A percentile compares a stretch with the other conserved stretches of the same genome.
phyloP scores from a whole-genome alignment of 768 basidiomycete genomes.

The Crepidotus variabilis region DNA sequence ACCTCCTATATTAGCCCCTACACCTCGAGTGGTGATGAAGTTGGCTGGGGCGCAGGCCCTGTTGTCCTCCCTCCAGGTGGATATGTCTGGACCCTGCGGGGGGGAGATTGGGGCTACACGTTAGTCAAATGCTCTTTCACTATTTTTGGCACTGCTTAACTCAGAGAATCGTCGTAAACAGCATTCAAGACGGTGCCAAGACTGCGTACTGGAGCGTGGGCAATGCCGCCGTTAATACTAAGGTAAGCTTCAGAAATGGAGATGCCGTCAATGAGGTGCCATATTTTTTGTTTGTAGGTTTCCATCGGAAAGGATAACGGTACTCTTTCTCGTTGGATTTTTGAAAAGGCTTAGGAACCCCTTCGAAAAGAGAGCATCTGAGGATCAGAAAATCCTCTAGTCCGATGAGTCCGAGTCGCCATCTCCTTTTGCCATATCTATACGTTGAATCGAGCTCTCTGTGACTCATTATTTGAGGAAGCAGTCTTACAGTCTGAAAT shows the following conservation, averaged over 20 bases:
- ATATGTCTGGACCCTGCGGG: constrained; percentile 10
- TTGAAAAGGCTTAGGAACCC: no score
- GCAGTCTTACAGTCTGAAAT: no score
- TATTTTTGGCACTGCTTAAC: background rate
- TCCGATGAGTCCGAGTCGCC: no score
- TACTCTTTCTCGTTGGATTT: background rate
- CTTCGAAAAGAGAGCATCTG: no score
- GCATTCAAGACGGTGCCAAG: constrained; percentile 13
- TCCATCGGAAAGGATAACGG: background rate
- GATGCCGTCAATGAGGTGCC: background rate
- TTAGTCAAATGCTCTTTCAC: background rate
- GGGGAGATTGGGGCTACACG: background rate
- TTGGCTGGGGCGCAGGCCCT: constrained; percentile 11
- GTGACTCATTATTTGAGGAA: no score
- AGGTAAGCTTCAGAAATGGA: no score
- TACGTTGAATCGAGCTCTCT: no score
- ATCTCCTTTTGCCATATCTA: no score
- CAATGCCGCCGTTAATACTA: background rate
- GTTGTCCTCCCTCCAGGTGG: constrained; percentile 7
- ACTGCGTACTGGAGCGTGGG: constrained; percentile 11
- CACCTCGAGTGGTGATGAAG: constrained; percentile 3
- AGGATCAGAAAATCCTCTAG: no score
- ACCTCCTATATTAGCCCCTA: constrained; percentile 6
- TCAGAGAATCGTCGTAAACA: background rate
- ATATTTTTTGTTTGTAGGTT: background rate